Percentiles rank a stretch among this genome's conserved stretches.
These are phyloP conservation scores for Aspergillus novofumigatus DNA, from an alignment of 2,329 filamentous ascomycete species.

Conservation along the genomic window DNA sequence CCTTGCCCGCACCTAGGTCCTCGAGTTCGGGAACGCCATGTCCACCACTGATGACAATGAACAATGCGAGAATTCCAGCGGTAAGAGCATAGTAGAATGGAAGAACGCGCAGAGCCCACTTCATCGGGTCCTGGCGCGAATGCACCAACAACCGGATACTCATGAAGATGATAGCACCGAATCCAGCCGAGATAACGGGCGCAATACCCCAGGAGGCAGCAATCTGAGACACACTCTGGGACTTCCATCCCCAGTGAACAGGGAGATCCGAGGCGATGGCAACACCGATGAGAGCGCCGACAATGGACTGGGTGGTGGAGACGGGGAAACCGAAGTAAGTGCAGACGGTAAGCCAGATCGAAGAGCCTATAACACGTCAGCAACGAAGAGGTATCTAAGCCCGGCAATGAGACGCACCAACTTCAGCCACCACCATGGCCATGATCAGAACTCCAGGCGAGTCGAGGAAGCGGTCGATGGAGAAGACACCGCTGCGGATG, in stretches of 20 bases:
- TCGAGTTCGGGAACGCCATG: too few species aligned
- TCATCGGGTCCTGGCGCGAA: conserved; percentile 43
- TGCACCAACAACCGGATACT: conserved; percentile 47
- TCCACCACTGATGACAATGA: conserved; percentile 48
- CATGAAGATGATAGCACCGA: conserved; percentile 45
- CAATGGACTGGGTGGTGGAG: conserved; percentile 34
- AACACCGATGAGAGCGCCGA: conserved; percentile 22
- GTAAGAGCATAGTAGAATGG: conserved; percentile 47
- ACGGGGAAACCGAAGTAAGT: conserved; percentile 30
- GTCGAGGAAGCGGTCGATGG: conserved; percentile 29
- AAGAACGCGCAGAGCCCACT: conserved; percentile 44
- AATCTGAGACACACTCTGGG: conserved; percentile 40
- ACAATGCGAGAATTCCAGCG: conserved; percentile 45
- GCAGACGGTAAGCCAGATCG: conserved; percentile 27
- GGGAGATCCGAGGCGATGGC: too few species aligned
- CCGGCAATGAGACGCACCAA: too few species aligned
- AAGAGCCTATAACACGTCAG: conserved; percentile 16
- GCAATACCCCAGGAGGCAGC: conserved; percentile 46
- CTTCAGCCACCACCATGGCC: conserved; percentile 21
- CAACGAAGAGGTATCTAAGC: too few species aligned
- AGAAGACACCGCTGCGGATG: conserved; percentile 38
- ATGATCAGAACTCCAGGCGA: conserved; percentile 29
- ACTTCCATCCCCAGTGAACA: conserved; percentile 25
- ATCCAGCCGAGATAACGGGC: conserved; percentile 43
- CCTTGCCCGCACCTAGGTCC: background rate